phyloP scores from a whole-genome alignment of 2,329 filamentous ascomycete species.

The Fusarium buharicum region DNA sequence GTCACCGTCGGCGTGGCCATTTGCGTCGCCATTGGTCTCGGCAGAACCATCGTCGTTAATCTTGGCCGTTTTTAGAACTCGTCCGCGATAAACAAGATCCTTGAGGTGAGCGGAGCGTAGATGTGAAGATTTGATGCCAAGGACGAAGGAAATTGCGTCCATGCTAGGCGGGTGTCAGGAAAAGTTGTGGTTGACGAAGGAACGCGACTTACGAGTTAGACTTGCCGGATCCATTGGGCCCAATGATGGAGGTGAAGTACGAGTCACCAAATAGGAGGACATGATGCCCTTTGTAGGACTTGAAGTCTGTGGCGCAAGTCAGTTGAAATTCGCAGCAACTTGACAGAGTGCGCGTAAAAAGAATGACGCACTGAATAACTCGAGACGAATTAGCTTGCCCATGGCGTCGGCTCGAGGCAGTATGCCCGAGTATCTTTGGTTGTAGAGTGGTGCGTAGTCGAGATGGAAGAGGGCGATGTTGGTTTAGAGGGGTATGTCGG shows the following conservation, averaged over 20 bases:
- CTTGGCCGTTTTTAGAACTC: constrained; percentile 89
- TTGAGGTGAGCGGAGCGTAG: constrained; percentile 92
- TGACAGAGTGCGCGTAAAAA: constrained; percentile 1
- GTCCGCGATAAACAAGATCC: constrained; percentile 94
- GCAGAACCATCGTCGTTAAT: constrained; percentile 92
- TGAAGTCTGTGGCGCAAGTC: constrained; percentile 77
- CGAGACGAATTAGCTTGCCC: constrained; percentile 95
- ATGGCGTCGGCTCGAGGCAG: constrained; percentile 64
- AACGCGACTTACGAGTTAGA: constrained; percentile 83
- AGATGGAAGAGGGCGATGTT: constrained; percentile 17
- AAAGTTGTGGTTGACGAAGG: background rate
- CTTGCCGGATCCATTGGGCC: constrained; percentile 99
- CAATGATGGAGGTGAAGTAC: constrained; percentile 99
- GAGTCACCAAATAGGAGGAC: constrained; percentile 94
- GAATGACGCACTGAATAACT: constrained; percentile 81
- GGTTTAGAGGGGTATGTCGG: constrained; percentile 32
- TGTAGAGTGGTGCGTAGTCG: constrained; percentile 8
- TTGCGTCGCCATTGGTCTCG: constrained; percentile 67
- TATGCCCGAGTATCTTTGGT: constrained; percentile 23
- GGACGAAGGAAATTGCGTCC: constrained; percentile 99
- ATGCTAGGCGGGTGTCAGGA: constrained; percentile 67
- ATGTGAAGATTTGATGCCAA: constrained; percentile 99
- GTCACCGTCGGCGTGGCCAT: constrained; percentile 70
- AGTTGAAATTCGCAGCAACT: constrained; percentile 19
- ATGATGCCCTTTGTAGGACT: constrained; percentile 98